A percentile compares a stretch with the other conserved stretches of the same genome.
phyloP scores from a whole-genome alignment of 345 rosid species.

The Aurinia saxatilis region DNA sequence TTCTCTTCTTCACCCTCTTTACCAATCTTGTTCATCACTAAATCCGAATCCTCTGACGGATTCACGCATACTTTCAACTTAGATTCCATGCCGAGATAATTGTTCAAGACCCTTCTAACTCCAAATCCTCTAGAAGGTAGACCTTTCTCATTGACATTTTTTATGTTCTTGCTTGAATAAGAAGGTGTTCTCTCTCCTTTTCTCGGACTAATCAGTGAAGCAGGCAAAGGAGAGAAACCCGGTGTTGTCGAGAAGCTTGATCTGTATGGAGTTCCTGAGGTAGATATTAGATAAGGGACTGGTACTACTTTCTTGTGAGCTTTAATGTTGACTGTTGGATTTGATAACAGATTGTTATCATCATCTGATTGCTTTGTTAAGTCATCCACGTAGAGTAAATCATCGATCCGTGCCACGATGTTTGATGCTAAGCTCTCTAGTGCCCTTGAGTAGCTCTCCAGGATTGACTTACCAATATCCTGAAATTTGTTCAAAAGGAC shows the following conservation, averaged over 20 bases:
- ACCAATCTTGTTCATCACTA: not conserved
- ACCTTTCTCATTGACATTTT: constrained; percentile 26
- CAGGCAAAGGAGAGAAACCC: constrained; percentile 48
- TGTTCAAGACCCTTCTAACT: constrained; percentile 68
- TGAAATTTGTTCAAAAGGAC: constrained; percentile 19
- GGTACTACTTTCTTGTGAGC: constrained; percentile 54
- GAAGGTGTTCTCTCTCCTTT: constrained; percentile 67
- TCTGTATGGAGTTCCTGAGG: constrained; percentile 60
- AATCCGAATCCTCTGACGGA: constrained; percentile 34
- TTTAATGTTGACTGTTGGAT: constrained; percentile 45
- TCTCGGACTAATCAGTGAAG: constrained; percentile 46
- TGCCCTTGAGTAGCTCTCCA: constrained; percentile 95
- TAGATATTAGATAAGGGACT: constrained; percentile 49
- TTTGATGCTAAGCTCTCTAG: constrained; percentile 86
- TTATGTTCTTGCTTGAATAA: constrained; percentile 30
- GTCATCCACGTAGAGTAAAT: constrained; percentile 84
- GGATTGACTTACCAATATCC: constrained; percentile 93
- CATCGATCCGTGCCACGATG: constrained; percentile 81
- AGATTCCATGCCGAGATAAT: constrained; percentile 69
- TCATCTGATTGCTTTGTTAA: constrained; percentile 63
- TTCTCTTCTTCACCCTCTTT: constrained; percentile 15
- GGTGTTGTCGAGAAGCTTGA: constrained; percentile 57
- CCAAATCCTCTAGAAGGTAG: constrained; percentile 75
- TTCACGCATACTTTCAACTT: constrained; percentile 51
- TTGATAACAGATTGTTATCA: constrained; percentile 36